Evolutionary conservation across 257 asterid species (phyloP).

Genomic region (Sherardia arvensis): DNA sequence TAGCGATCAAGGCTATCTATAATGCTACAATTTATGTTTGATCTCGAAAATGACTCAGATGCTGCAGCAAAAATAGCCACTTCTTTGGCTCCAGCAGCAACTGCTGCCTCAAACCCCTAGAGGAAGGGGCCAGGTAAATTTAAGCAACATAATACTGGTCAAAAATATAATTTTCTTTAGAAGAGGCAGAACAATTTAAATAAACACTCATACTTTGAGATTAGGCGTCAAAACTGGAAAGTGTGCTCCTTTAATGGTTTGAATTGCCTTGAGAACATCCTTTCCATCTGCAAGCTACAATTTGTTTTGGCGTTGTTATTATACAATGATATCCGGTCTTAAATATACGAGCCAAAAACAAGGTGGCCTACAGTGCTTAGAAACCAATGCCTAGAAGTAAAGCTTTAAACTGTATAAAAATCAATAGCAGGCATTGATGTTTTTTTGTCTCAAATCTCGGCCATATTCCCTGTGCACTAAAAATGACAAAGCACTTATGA

Average conservation of each 20-base stretch:
- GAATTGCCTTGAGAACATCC: slow-evolving; percentile 69
- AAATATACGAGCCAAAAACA: not conserved
- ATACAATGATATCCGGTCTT: slow-evolving; percentile 9
- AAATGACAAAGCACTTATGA: not conserved
- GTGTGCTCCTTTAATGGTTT: slow-evolving; percentile 37
- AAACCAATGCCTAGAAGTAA: not conserved
- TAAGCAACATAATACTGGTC: not conserved
- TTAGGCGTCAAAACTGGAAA: slow-evolving; percentile 90
- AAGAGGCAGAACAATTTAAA: not conserved
- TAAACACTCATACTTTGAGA: slow-evolving; percentile 47
- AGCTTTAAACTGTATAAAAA: not conserved
- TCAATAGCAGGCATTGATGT: not conserved
- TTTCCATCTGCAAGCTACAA: slow-evolving; percentile 82
- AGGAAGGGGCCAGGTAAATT: slow-evolving; percentile 12
- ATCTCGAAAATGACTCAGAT: slow-evolving; percentile 76
- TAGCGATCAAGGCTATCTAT: slow-evolving; percentile 72
- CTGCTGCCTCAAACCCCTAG: slow-evolving; percentile 86
- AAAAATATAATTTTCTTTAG: not conserved
- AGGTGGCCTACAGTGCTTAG: not conserved
- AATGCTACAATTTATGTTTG: slow-evolving; percentile 79
- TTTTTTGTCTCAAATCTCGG: not conserved
- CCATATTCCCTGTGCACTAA: not conserved
- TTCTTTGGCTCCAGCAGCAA: slow-evolving; percentile 81
- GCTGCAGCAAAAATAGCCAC: slow-evolving; percentile 95
- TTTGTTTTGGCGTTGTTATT: slow-evolving; percentile 16